Conservation (phyloP, 306 rosid species). For the Inga oerstediana region DNA sequence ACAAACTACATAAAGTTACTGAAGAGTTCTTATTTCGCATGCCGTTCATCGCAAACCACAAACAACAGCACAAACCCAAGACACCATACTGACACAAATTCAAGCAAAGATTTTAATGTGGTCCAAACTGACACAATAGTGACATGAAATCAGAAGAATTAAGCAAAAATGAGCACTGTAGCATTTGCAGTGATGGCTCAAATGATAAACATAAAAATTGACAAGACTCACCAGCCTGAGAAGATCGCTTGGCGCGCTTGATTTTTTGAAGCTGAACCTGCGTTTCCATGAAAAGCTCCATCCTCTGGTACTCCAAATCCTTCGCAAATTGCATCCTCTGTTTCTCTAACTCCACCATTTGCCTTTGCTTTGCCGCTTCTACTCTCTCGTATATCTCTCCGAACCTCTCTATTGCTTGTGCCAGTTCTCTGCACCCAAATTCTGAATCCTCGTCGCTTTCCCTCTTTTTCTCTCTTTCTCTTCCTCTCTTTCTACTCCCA, state of each 20-base stretch:
- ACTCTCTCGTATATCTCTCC: constrained; percentile 69
- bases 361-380: constrained; percentile 57
- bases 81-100: not conserved
- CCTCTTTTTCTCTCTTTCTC: constrained; percentile 20
- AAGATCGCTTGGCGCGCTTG: constrained; percentile 51
- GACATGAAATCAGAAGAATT: not conserved
- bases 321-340: constrained; percentile 71
- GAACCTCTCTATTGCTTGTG: constrained; percentile 56
- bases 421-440: constrained; percentile 49
- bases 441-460: constrained; percentile 25
- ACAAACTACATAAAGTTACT: constrained; percentile 1
- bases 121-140: not conserved
- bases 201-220: not conserved
- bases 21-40: constrained; percentile 1
- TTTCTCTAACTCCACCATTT: constrained; percentile 72
- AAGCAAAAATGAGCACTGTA: not conserved
- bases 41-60: not conserved
- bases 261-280: constrained; percentile 57
- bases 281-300: constrained; percentile 66
- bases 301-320: constrained; percentile 71
- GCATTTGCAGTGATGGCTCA: not conserved
- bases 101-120: constrained; percentile 9
- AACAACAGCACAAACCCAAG: not conserved
- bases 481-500: constrained; percentile 30
- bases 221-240: constrained; percentile 45